phyloP scores from a whole-genome alignment of 139 green algal species.

The Chlamydomonas asymmetrica region DNA sequence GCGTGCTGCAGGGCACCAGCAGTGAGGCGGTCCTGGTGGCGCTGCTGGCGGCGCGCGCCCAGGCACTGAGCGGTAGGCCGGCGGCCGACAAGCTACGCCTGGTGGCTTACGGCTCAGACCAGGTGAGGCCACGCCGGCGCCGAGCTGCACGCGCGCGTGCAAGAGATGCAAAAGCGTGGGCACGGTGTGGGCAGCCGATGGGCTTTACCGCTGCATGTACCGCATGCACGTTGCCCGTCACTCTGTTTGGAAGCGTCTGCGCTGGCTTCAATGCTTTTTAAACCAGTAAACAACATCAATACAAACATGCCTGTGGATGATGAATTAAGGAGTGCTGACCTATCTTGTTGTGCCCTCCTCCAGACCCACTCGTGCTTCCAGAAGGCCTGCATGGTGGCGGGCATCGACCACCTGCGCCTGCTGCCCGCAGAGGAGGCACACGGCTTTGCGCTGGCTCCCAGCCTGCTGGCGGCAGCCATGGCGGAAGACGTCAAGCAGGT shows the following conservation, averaged over 20 bases:
- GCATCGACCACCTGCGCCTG: conserved; percentile 60
- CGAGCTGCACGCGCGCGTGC: too few species aligned
- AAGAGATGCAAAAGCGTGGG: too few species aligned
- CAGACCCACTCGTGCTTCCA: conserved; percentile 74
- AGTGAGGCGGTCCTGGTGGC: conserved; percentile 72
- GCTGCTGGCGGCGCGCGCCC: conserved; percentile 68
- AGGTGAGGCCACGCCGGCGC: too few species aligned
- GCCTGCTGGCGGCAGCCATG: background rate
- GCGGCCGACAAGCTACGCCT: conserved; percentile 32
- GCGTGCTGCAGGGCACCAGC: conserved; percentile 57
- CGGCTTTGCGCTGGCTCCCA: conserved; percentile 52
- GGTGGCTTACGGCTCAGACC: conserved; percentile 57
- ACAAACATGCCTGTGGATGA: too few species aligned
- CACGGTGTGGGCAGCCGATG: too few species aligned
- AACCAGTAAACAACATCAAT: too few species aligned
- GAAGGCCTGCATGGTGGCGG: conserved; percentile 82
- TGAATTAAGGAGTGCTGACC: too few species aligned
- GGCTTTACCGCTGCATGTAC: too few species aligned
- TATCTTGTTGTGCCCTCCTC: background rate
- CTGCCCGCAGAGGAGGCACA: conserved; percentile 46
- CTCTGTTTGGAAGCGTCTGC: too few species aligned
- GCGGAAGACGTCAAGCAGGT: background rate
- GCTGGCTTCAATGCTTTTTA: too few species aligned
- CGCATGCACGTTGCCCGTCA: too few species aligned
- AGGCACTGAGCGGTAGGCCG: conserved; percentile 19